Percentiles rank a stretch among this genome's conserved stretches.
Evolutionary conservation across 1,139 yeast genomes (phyloP).

Genomic region (Suhomyces yuchorum): DNA sequence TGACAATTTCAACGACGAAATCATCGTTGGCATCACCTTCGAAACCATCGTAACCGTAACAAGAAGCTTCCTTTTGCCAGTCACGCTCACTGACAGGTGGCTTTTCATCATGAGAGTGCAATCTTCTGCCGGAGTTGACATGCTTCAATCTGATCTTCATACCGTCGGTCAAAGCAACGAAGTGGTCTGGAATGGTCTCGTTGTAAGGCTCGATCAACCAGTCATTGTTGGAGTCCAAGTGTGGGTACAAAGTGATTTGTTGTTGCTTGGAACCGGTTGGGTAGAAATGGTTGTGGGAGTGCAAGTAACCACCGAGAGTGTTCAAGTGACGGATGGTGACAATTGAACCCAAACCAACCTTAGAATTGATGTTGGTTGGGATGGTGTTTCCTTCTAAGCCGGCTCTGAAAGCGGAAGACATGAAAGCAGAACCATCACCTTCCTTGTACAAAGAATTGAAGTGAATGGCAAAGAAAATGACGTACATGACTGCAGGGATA

Average conservation of each 20-base stretch:
- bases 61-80: constrained; percentile 94
- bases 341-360: constrained; percentile 84
- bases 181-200: constrained; percentile 48
- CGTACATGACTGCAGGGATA: constrained; percentile 69
- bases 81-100: constrained; percentile 92
- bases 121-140: constrained; percentile 67
- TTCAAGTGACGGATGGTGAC: constrained; percentile 79
- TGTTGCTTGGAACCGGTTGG: constrained; percentile 95
- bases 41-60: constrained; percentile 90
- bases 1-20: constrained; percentile 84
- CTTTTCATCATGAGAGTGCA: constrained; percentile 94
- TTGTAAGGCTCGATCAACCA: constrained; percentile 80
- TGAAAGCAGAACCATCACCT: constrained; percentile 88
- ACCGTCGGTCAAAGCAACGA: constrained; percentile 73
- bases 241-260: constrained; percentile 92
- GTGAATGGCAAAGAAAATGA: constrained; percentile 77
- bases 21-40: constrained; percentile 96
- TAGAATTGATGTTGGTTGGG: constrained; percentile 70
- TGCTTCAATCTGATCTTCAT: constrained; percentile 80
- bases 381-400: constrained; percentile 69
- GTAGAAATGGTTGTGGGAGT: constrained; percentile 83
- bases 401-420: constrained; percentile 88
- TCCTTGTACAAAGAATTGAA: constrained; percentile 67
- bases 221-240: constrained; percentile 81
- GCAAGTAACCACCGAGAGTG: constrained; percentile 93